These are phyloP conservation scores for Teunomyces lycoperdinae DNA, from an alignment of 805 yeast species.

Conservation along the genomic window DNA sequence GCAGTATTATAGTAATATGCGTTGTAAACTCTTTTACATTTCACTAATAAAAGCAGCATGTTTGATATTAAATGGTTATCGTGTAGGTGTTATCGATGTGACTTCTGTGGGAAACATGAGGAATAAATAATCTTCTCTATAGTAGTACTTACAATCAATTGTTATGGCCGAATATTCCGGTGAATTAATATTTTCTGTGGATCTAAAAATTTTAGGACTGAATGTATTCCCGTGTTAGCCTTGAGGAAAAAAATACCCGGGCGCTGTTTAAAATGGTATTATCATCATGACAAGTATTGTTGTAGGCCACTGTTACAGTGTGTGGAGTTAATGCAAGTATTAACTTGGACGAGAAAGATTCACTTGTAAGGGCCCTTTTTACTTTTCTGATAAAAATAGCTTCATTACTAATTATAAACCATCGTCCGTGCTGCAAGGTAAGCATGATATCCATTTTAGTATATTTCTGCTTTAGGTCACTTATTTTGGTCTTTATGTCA, in stretches of 20 bases:
- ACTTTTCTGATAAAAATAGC: neutral
- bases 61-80: neutral
- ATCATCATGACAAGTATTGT: conserved; percentile 13
- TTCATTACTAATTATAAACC: neutral
- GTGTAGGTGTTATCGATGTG: too few relatives aligned
- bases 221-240: neutral
- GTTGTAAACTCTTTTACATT: conserved; percentile 10
- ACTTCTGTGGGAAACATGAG: neutral
- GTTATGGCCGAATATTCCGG: conserved; percentile 1
- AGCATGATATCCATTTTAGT: neutral
- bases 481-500: neutral
- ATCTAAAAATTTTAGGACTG: neutral
- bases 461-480: neutral
- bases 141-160: neutral
- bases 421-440: neutral
- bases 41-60: conserved; percentile 2
- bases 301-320: neutral
- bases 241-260: neutral
- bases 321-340: neutral
- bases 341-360: neutral
- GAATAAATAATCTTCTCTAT: neutral
- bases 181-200: neutral
- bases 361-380: neutral
- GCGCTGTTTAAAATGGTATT: conserved; percentile 14
- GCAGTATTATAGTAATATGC: conserved; percentile 26